Evolutionary conservation across 2,329 filamentous ascomycete genomes (phyloP).

Genomic region (Alternaria atra): DNA sequence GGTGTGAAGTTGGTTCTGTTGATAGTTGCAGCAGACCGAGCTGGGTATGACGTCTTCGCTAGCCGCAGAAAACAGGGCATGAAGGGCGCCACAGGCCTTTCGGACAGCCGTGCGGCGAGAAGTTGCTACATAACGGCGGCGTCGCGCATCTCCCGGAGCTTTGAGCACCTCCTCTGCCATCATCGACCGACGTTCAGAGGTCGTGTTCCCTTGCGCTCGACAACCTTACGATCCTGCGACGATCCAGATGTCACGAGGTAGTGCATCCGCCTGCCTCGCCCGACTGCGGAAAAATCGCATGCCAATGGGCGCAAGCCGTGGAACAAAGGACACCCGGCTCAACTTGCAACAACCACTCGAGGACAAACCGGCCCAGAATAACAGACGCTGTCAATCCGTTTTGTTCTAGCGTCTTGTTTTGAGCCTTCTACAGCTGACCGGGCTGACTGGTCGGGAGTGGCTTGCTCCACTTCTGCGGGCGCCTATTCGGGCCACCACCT

Average conservation of each 20-base stretch:
- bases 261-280: constrained; percentile 32
- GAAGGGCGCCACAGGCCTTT: constrained; percentile 29
- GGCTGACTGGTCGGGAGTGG: constrained; percentile 50
- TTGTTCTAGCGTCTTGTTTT: constrained; percentile 47
- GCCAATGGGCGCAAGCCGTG: constrained; percentile 50
- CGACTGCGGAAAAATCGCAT: constrained; percentile 31
- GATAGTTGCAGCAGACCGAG: neutral
- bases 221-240: constrained; percentile 33
- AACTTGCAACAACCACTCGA: constrained; percentile 44
- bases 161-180: constrained; percentile 50
- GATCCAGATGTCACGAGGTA: constrained; percentile 36
- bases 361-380: constrained; percentile 40
- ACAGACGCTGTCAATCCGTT: constrained; percentile 30
- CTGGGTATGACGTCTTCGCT: constrained; percentile 32
- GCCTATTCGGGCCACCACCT: constrained; percentile 50
- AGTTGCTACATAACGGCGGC: constrained; percentile 45
- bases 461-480: constrained; percentile 46
- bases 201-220: constrained; percentile 52
- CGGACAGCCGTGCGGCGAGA: constrained; percentile 30
- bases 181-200: constrained; percentile 43
- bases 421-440: constrained; percentile 46
- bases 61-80: constrained; percentile 46
- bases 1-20: neutral
- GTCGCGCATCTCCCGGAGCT: constrained; percentile 31
- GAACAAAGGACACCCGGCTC: constrained; percentile 47